phyloP scores from a whole-genome alignment of 257 asterid species.

The Gynochthodes officinalis region DNA sequence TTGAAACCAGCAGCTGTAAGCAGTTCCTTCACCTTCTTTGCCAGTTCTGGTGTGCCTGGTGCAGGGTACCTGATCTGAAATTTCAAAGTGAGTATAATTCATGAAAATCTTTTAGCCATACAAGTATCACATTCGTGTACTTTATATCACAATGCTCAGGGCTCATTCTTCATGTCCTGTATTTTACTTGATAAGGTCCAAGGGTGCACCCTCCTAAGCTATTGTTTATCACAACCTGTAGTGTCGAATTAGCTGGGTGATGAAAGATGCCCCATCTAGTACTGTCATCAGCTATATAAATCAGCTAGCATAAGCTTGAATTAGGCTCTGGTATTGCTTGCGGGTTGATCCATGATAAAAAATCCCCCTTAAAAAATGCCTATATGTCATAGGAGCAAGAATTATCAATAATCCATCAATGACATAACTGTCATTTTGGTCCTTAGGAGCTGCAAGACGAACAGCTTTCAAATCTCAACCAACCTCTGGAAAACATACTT shows the following conservation, averaged over 20 bases:
- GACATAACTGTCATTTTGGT: background rate
- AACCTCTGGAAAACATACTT: background rate
- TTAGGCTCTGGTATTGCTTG: background rate
- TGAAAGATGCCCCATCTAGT: background rate
- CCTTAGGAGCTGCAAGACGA: background rate
- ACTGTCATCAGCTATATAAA: background rate
- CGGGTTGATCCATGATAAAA: background rate
- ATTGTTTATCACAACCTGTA: background rate
- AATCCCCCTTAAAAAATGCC: background rate
- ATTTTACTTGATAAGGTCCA: background rate
- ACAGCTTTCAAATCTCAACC: background rate
- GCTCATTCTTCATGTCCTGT: background rate
- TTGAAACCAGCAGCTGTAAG: slow-evolving; percentile 49
- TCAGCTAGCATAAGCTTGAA: background rate
- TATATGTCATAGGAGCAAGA: background rate
- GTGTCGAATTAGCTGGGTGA: background rate
- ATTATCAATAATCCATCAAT: background rate
- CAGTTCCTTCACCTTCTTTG: slow-evolving; percentile 51
- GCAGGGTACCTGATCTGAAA: slow-evolving; percentile 66
- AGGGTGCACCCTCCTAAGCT: background rate
- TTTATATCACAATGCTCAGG: background rate
- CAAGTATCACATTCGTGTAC: background rate
- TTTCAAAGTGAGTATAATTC: background rate
- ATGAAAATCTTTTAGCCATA: background rate
- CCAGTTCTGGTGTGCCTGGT: slow-evolving; percentile 71